Percentiles rank a stretch among this genome's conserved stretches.
Evolutionary conservation across 2,329 filamentous ascomycete genomes (phyloP).

Genomic region (Scytalidium lignicola): DNA sequence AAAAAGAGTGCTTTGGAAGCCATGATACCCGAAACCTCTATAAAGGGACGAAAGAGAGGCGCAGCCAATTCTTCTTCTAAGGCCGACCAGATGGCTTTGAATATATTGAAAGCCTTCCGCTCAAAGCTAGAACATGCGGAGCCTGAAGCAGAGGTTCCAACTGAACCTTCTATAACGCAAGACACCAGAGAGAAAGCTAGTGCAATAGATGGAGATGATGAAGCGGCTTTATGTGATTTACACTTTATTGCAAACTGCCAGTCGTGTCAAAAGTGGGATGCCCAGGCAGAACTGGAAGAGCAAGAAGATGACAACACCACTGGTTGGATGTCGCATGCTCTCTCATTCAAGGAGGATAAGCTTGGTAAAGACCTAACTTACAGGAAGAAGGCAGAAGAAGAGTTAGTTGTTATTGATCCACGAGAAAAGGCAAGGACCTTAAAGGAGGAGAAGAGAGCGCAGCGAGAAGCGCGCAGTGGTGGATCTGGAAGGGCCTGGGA

Average conservation of each 20-base stretch:
- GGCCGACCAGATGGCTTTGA: slow-evolving; percentile 61
- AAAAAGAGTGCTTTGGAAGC: slow-evolving; percentile 65
- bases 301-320: slow-evolving; percentile 55
- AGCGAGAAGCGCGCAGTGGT: slow-evolving; percentile 45
- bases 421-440: slow-evolving; percentile 74
- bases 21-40: slow-evolving; percentile 69
- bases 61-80: slow-evolving; percentile 47
- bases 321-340: slow-evolving; percentile 80
- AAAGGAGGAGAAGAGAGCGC: slow-evolving; percentile 56
- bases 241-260: slow-evolving; percentile 96
- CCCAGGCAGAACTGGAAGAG: slow-evolving; percentile 40
- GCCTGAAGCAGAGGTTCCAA: slow-evolving; percentile 32
- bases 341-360: slow-evolving; percentile 84
- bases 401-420: slow-evolving; percentile 89
- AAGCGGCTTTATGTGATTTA: slow-evolving; percentile 77
- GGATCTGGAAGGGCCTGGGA: slow-evolving; percentile 56
- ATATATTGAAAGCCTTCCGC: slow-evolving; percentile 74
- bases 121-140: slow-evolving; percentile 61
- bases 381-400: slow-evolving; percentile 85
- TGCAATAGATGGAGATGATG: slow-evolving; percentile 51
- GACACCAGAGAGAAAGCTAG: slow-evolving; percentile 19
- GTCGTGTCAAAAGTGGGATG: slow-evolving; percentile 81
- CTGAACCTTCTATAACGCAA: slow-evolving; percentile 16
- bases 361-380: slow-evolving; percentile 87
- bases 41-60: slow-evolving; percentile 64